Evolutionary conservation across 2,329 filamentous ascomycete species (phyloP), one percentile per base, ranked within the genome.

Genomic region (Tolypocladium tropicale): DNA sequence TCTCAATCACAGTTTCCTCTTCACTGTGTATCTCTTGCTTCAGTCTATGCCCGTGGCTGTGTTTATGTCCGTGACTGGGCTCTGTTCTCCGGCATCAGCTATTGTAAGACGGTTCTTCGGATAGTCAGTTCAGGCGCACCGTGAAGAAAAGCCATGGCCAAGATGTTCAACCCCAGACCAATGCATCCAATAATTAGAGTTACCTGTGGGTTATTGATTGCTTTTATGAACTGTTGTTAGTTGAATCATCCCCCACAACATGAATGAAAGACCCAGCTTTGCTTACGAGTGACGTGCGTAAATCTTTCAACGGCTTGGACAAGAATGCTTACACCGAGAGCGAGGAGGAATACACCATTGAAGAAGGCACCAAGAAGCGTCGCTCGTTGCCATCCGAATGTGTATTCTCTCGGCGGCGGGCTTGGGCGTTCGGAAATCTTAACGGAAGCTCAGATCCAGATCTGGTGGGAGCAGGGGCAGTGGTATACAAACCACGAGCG

Each of bases 321-420:
- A 36, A 87, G 78, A 53, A 91, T 88, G 67, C 85, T 89, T 37
- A 90, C 69, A 1, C 86, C 86, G 2, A 92, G 73, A 1, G 85
- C 87, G 18, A 90, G 69, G 1, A 92, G 76, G 57, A 92, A 88
- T 1, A 85, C 83, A 16, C 88, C 88, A 63, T 92, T 92, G 77
- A 91, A 92, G 69, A 92, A 92, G 25, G 86, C 86, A 6, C 88
- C 88, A 0, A 92, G 74, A 1, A 90, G 68, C n/a, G 82, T 80
- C 18, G 87, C 86, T 34, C 88, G 79, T 56, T 88, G 84, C 87
- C 86, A 91, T n/a, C 88, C 88, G 61, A 88, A 91, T 0, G 86
- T 72, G 33, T 64, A 67, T 28, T 62, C 53, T 49, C 79, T 75
- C 0, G 85, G 85, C 1, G 79, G 79, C 6, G 79, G 61, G 23